Evolutionary conservation across 208 protist species (phyloP).

Genomic region (Entamoeba invadens): DNA sequence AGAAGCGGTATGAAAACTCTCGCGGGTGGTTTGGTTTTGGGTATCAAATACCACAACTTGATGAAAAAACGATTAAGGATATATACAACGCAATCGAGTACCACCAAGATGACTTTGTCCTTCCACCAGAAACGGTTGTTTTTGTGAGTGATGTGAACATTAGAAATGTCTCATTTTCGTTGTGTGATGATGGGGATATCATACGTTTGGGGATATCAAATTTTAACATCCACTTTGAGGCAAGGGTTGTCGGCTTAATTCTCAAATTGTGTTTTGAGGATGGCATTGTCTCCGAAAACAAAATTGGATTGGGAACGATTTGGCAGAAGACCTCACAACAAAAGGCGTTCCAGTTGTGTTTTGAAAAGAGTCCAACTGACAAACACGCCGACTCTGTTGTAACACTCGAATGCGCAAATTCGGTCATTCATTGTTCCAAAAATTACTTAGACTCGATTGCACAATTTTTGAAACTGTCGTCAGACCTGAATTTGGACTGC

Average conservation of each 20-base stretch:
- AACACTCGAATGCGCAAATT: background rate
- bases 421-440: background rate
- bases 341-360: background rate
- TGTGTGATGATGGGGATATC: background rate
- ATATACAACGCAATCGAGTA: background rate
- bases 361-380: background rate
- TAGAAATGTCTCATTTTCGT: background rate
- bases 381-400: background rate
- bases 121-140: background rate
- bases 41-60: background rate
- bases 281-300: background rate
- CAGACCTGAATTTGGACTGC: background rate
- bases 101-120: background rate
- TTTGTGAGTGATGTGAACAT: background rate
- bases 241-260: background rate
- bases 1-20: background rate
- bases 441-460: background rate
- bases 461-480: background rate
- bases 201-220: background rate
- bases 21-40: background rate
- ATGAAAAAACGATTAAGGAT: background rate
- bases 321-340: background rate
- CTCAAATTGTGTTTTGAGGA: background rate
- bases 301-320: background rate
- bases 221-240: background rate